Base-by-base conservation (phyloP, 2,329 filamentous ascomycete species). In the Pseudocercospora musae region DNA sequence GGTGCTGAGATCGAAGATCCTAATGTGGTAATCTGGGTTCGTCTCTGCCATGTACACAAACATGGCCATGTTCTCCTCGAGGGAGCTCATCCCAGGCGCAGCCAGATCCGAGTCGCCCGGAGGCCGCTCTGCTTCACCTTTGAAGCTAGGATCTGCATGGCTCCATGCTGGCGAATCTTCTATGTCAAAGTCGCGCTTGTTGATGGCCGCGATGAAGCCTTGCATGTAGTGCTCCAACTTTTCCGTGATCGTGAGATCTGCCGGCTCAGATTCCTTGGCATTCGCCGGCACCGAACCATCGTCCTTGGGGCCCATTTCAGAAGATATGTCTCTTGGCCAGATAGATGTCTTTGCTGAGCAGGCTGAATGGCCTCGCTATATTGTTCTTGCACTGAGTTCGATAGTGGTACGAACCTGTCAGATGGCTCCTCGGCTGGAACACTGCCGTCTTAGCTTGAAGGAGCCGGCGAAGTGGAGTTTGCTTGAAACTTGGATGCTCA, bases 141-240 rank as follows among this genome's bases (percentile, higher is more conserved):
- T 5, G 13, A 59, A 64, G 21, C 25, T 23, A 6, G 59, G 52
- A 7, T 52, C 49, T 25, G 57, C 18, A 13, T 60, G 50, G 5
- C 29, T 56, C 58, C 58, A 64, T 1, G 59, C 58, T 23, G 57
- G 50, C 5, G 40, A 55, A 6, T 33, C 11, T 33, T 33, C 31
- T 18, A 48, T n/a, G 13, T 64, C 62, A 33, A 64, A 62, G 21
- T 64, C 46, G 23, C 62, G 48, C 2, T 40, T 48, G 21, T 64
- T 64, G 40, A 61, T 58, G 7, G 62, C 62, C 4, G 49, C 31
- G 50, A 61, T 52, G 40, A 64, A 53, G 13, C 25, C 50, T 25
- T 57, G 56, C 46, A 50, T 50, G 46, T 50, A 50, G 9, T 21
- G 20, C 23, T 50, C 46, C 23, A 50, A n/a, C 46, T 50, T 50